Evolutionary conservation across 2,329 filamentous ascomycete species (phyloP).

Genomic region (Davidsoniella eucalypti): DNA sequence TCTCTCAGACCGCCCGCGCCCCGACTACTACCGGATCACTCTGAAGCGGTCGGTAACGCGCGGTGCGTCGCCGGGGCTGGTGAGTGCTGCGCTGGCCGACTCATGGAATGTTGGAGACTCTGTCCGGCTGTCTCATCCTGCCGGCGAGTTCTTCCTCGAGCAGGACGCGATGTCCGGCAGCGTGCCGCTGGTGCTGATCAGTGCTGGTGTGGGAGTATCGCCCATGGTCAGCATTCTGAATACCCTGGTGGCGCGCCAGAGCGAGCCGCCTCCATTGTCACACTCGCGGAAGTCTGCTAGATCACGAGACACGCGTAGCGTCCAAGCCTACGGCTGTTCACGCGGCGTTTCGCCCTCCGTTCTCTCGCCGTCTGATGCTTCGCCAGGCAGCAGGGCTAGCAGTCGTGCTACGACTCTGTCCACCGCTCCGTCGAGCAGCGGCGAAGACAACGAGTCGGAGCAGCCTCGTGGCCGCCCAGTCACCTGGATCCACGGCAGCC

Average conservation of each 20-base stretch:
- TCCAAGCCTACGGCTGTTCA: too few species aligned
- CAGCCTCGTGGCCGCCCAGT: slow-evolving; percentile 26
- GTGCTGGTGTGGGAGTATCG: slow-evolving; percentile 52
- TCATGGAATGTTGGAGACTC: slow-evolving; percentile 32
- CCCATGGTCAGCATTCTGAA: slow-evolving; percentile 51
- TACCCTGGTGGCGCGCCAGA: slow-evolving; percentile 22
- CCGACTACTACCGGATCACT: slow-evolving; percentile 51
- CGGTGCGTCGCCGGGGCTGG: slow-evolving; percentile 26
- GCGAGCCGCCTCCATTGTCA: slow-evolving; percentile 2
- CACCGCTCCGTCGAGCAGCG: neutral
- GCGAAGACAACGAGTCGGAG: neutral
- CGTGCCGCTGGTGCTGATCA: slow-evolving; percentile 46
- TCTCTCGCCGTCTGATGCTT: neutral
- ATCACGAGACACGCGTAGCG: neutral
- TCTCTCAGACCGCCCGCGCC: slow-evolving; percentile 39
- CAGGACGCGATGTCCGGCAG: slow-evolving; percentile 22
- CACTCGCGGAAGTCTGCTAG: neutral
- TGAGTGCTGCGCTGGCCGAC: slow-evolving; percentile 37
- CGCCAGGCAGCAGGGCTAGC: neutral
- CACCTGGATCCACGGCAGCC: slow-evolving; percentile 42
- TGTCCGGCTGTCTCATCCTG: slow-evolving; percentile 38
- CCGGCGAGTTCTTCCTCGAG: slow-evolving; percentile 47
- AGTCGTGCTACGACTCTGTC: neutral
- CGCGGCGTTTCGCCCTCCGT: neutral
- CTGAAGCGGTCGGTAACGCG: slow-evolving; percentile 48